A percentile compares a stretch with the other conserved stretches of the same genome.
These are phyloP conservation scores for Phytopythium sindhum DNA, from an alignment of 352 stramenopile species.

Conservation along the genomic window DNA sequence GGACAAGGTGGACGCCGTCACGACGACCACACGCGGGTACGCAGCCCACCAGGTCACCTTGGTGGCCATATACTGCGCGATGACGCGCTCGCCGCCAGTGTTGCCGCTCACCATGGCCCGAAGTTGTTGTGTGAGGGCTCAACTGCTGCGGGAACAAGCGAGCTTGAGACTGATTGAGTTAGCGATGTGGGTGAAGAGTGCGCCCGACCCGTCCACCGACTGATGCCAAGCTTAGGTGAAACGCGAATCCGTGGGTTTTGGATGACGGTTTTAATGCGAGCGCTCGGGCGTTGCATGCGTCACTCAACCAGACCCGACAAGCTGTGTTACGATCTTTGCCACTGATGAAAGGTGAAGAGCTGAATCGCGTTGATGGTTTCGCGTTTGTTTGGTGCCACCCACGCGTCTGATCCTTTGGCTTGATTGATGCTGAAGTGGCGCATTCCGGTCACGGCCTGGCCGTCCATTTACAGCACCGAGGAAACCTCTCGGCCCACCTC, in stretches of 20 bases:
- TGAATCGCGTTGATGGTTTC: not conserved
- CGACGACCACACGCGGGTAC: constrained; percentile 52
- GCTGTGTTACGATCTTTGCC: not conserved
- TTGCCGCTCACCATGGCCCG: constrained; percentile 19
- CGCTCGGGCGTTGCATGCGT: not conserved
- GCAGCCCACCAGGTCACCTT: constrained; percentile 68
- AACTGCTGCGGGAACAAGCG: not conserved
- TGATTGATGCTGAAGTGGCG: not conserved
- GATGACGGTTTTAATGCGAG: not conserved
- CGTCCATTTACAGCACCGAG: not conserved
- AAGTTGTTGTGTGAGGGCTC: not conserved
- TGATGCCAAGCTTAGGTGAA: constrained; percentile 8
- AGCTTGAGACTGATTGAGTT: not conserved
- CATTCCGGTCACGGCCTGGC: not conserved
- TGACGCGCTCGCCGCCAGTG: constrained; percentile 22
- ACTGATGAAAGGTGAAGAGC: not conserved
- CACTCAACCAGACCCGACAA: not conserved
- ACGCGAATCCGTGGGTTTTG: constrained; percentile 2
- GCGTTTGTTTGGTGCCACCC: not conserved
- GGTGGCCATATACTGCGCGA: constrained; percentile 68
- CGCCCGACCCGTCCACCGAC: not conserved
- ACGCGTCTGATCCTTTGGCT: not conserved
- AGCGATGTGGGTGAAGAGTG: not conserved
- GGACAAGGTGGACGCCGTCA: constrained; percentile 46
- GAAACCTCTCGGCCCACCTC: not conserved